Base-by-base conservation (phyloP, 495 filamentous ascomycete species). In the Chaetomium tenue region DNA sequence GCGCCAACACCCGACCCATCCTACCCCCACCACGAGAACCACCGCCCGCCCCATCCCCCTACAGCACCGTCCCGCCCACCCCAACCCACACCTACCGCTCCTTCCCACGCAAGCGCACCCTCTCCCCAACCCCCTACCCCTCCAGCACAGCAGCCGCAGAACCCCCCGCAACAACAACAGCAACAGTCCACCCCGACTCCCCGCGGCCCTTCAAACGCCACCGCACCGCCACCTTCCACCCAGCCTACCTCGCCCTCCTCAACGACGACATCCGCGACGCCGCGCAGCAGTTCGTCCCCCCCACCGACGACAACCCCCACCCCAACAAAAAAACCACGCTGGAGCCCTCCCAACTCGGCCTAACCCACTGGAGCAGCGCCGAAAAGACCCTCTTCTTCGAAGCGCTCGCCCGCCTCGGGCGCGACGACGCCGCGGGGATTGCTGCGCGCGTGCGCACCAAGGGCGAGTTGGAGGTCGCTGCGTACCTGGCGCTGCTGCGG, bases 381-480 rank as follows among this genome's bases (percentile, higher is more conserved):
- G 93, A 97, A 72, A 94, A 94, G 68, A 74, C 81, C 20, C 57
- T 74, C 2, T 85, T 96, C 58, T 96, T 92, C 73, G 74, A 81
- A 7, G 79, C 82, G 1, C 73, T 96, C 15, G 78, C 82, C 3
- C 79, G 83, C 8, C 81, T 88, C 26, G 91, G 91, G 8, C 82
- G 78, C 40, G 79, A 87, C 68, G 77, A 89, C 57, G 66, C 87
- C 11, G 66, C 68, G 8, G 83, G 78, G 8, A 88, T 97, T 58
- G 81, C 92, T 0, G 65, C 73, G 11, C 78, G 82, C 0, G 82
- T 98, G 53, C 78, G 79, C 0, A 87, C 87, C 2, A 98, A 98
- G 67, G 87, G 84, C 55, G 81, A 85, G 59, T 70, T 90, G 6
- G 92, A 98, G 71, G 86, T 94, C 7, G 79, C 80, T 20, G 82